Evolutionary conservation across 495 filamentous ascomycete species (phyloP).

Genomic region (Usnea hakonensis): DNA sequence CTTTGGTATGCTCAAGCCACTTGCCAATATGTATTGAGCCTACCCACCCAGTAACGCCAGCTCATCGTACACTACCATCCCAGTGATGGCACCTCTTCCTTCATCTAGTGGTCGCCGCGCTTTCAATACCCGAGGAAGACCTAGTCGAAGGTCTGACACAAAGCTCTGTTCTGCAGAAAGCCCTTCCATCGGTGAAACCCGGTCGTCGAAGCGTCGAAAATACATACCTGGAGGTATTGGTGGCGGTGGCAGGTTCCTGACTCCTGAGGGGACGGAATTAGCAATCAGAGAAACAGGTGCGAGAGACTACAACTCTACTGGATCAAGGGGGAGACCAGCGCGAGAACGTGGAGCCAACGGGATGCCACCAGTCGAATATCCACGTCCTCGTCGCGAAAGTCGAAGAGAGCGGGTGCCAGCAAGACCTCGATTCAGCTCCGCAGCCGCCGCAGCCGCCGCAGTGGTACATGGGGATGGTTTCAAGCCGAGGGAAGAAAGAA

Average conservation of each 20-base stretch:
- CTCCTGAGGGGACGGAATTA: slow-evolving; percentile 50
- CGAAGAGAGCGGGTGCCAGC: slow-evolving; percentile 24
- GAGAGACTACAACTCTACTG: slow-evolving; percentile 38
- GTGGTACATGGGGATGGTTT: slow-evolving; percentile 87
- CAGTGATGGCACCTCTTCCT: slow-evolving; percentile 32
- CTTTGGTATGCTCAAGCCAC: not conserved
- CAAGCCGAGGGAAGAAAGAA: slow-evolving; percentile 91
- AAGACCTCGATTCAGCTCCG: slow-evolving; percentile 54
- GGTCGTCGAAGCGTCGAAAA: slow-evolving; percentile 43
- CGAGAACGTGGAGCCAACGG: slow-evolving; percentile 34
- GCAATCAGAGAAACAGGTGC: slow-evolving; percentile 41
- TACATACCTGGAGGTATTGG: slow-evolving; percentile 75
- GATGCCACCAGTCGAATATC: slow-evolving; percentile 34
- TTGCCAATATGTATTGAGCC: slow-evolving; percentile 9
- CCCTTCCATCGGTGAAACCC: slow-evolving; percentile 29
- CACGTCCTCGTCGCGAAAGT: slow-evolving; percentile 30
- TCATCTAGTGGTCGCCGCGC: slow-evolving; percentile 30
- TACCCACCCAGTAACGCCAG: slow-evolving; percentile 14
- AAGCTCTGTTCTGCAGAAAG: slow-evolving; percentile 35
- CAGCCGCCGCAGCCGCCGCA: slow-evolving; percentile 75
- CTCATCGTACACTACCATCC: slow-evolving; percentile 4
- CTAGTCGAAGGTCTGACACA: slow-evolving; percentile 30
- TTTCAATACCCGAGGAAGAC: slow-evolving; percentile 32
- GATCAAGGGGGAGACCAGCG: slow-evolving; percentile 36
- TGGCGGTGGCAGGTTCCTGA: slow-evolving; percentile 70